Evolutionary conservation across 176 grass and related monocot genomes (phyloP).

Genomic region (Zizania latifolia): DNA sequence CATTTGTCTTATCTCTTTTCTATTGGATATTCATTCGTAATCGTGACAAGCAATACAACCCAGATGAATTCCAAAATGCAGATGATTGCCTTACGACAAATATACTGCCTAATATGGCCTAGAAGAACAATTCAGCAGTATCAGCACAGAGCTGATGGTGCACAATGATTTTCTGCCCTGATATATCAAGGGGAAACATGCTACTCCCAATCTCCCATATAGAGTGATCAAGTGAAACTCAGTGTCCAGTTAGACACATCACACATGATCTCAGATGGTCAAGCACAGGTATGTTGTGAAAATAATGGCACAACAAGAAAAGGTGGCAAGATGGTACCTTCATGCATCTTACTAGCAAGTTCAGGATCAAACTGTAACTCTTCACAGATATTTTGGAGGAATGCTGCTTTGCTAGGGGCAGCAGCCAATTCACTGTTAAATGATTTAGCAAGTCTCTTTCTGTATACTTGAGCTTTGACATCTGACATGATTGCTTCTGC

Average conservation of each 20-base stretch:
- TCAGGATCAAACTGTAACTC: slow-evolving; percentile 86
- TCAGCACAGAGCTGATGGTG: neutral
- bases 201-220: no score
- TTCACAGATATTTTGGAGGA: slow-evolving; percentile 93
- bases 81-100: neutral
- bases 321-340: slow-evolving; percentile 56
- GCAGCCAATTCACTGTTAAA: slow-evolving; percentile 68
- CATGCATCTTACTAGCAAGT: slow-evolving; percentile 88
- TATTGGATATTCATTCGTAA: neutral
- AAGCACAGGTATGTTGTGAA: neutral
- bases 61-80: slow-evolving; percentile 18
- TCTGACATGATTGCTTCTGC: slow-evolving; percentile 78
- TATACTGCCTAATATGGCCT: neutral
- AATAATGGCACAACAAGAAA: slow-evolving; percentile 11
- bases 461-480: slow-evolving; percentile 79
- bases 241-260: neutral
- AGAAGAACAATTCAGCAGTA: neutral
- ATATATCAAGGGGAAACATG: neutral
- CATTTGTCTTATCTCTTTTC: neutral
- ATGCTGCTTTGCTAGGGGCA: slow-evolving; percentile 89
- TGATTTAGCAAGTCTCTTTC: slow-evolving; percentile 71
- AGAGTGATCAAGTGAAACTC: neutral
- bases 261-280: neutral
- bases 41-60: neutral
- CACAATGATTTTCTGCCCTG: neutral